Base-by-base conservation (phyloP, 345 rosid species). In the Euphorbia peplus region DNA sequence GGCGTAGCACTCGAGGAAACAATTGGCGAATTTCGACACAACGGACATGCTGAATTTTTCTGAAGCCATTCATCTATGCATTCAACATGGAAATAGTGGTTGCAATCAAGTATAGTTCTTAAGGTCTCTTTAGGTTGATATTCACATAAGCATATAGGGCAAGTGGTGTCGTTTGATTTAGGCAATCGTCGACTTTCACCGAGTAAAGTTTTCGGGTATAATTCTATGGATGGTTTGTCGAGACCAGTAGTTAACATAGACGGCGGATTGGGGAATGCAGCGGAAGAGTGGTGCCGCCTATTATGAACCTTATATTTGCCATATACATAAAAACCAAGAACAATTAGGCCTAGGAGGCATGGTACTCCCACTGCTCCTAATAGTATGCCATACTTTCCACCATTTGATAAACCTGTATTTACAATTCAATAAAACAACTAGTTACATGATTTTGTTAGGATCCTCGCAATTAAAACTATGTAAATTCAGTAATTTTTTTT, bases 11-110 rank as follows among this genome's bases (percentile, higher is more conserved):
- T 10, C 18, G 28, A 26, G 15, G 71, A 57, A 15, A 51, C 41
- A 8, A 77, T 84, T 0, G 82, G 88, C 6, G 81, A 78, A 41
- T 88, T 85, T 24, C 92, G 74, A 76, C 95, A 87, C 71, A 92
- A 76, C 7, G 98, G 97, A 51, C 95, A 88, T 0, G 82, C 70
- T 7, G 71, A 50, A 47, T 87, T 88, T 79, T 83, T 60, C 66
- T 74, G 74, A 57, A 92, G 87, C 97, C 97, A 90, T 61, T 73
- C 84, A 42, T 88, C 92, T 1, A 92, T 80, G 76, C 98, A 90
- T 6, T 83, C 84, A 16, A 73, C 75, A 58, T 86, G 96, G 81
- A 85, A 92, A 70, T 90, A 87, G 74, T 88, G 96, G 0, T 77
- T 73, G 75, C 98, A 92, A 57, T 81, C 83, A 0, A 95, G 92